These are phyloP conservation scores for Fusarium miscanthi DNA, from an alignment of 2,329 filamentous ascomycete genomes.

Conservation along the genomic window DNA sequence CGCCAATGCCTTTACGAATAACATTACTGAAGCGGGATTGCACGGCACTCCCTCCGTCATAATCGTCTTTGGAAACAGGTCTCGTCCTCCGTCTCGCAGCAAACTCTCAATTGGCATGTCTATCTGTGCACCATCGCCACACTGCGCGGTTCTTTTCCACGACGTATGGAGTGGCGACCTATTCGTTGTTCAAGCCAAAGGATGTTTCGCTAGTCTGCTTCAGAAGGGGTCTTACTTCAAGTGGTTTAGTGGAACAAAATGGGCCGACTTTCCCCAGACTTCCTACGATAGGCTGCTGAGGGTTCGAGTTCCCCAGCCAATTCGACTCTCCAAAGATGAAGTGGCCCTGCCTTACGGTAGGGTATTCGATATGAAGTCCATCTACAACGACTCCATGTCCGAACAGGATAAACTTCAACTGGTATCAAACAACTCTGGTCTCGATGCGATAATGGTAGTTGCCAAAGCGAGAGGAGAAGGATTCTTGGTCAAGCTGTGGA, in stretches of 20 bases:
- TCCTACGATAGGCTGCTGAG: background rate
- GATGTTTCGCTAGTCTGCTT: background rate
- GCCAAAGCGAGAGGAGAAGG: background rate
- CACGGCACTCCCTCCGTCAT: background rate
- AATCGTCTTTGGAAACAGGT: background rate
- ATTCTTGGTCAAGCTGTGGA: background rate
- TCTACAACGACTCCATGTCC: background rate
- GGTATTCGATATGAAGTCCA: background rate
- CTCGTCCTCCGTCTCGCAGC: background rate
- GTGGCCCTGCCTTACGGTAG: background rate
- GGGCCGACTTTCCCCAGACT: background rate
- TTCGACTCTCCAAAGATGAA: background rate
- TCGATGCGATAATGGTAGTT: background rate
- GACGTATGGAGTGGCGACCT: background rate
- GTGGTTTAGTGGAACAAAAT: background rate
- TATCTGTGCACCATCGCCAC: background rate
- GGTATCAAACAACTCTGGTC: background rate
- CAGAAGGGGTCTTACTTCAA: background rate
- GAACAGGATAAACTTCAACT: background rate
- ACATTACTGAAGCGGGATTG: background rate
- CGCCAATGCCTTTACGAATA: background rate
- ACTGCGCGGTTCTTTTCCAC: background rate
- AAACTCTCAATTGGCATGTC: background rate
- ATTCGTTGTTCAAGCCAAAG: background rate
- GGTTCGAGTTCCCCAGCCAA: background rate